These are phyloP conservation scores for Boletellus deceptivus DNA, from an alignment of 1,284 basidiomycete species.

Conservation along the genomic window DNA sequence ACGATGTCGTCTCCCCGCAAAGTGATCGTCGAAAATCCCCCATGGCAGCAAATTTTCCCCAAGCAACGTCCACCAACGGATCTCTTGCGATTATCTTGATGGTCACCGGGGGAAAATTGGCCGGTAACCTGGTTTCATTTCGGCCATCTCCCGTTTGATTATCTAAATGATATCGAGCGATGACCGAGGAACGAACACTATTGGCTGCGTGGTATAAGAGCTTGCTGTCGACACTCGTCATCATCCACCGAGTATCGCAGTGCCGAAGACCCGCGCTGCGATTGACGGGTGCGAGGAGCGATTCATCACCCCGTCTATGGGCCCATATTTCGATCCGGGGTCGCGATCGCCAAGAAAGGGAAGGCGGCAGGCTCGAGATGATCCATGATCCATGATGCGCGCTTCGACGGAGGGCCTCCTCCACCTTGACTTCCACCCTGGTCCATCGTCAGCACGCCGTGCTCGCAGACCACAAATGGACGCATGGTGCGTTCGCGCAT, in stretches of 20 bases:
- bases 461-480: background rate
- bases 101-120: background rate
- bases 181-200: conserved; percentile 8
- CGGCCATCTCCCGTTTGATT: conserved; percentile 21
- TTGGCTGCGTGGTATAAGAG: conserved; percentile 1
- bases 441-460: background rate
- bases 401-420: conserved; percentile 3
- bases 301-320: background rate
- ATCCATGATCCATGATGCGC: background rate
- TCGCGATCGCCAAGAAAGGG: conserved; percentile 2
- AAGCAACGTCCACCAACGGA: background rate
- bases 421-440: background rate
- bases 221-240: background rate
- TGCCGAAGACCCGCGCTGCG: background rate
- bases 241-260: background rate
- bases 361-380: background rate
- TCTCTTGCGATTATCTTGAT: conserved; percentile 4
- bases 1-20: conserved; percentile 4
- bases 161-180: background rate
- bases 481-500: conserved; percentile 3
- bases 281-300: background rate
- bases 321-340: background rate
- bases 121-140: conserved; percentile 26
- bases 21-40: conserved; percentile 15
- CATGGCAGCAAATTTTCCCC: background rate